Percentiles rank a stretch among this genome's conserved stretches.
phyloP scores from a whole-genome alignment of 2,329 filamentous ascomycete species.

The Penicillium rolfsii region DNA sequence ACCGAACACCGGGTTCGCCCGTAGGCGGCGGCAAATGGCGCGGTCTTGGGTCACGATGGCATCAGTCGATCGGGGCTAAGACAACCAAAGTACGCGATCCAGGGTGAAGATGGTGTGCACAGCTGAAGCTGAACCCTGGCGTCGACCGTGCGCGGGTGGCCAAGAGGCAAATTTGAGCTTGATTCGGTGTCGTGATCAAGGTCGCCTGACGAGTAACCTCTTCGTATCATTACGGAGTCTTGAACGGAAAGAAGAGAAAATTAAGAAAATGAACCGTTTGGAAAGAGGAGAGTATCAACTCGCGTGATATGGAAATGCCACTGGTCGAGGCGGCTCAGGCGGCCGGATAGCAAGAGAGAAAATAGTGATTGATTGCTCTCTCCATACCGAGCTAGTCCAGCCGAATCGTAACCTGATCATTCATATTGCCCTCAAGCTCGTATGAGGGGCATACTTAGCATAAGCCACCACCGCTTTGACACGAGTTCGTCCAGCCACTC shows the following conservation, averaged over 20 bases:
- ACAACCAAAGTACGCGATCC: background rate
- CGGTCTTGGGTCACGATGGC: background rate
- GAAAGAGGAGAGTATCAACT: background rate
- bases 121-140: background rate
- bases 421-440: background rate
- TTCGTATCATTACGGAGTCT: background rate
- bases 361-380: background rate
- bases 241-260: background rate
- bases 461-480: background rate
- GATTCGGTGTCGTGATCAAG: conserved; percentile 3
- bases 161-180: background rate
- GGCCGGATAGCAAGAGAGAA: background rate
- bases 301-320: background rate
- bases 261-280: background rate
- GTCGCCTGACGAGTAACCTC: background rate
- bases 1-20: background rate
- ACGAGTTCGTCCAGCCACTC: background rate
- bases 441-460: background rate
- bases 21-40: background rate
- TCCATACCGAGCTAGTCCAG: background rate
- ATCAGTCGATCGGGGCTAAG: background rate
- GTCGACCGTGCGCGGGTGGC: conserved; percentile 1
- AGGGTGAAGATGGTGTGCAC: conserved; percentile 2
- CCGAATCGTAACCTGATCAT: background rate
- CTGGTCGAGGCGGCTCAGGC: background rate